phyloP scores from a whole-genome alignment of 1,139 yeast species.

The Debaryomyces nepalensis region DNA sequence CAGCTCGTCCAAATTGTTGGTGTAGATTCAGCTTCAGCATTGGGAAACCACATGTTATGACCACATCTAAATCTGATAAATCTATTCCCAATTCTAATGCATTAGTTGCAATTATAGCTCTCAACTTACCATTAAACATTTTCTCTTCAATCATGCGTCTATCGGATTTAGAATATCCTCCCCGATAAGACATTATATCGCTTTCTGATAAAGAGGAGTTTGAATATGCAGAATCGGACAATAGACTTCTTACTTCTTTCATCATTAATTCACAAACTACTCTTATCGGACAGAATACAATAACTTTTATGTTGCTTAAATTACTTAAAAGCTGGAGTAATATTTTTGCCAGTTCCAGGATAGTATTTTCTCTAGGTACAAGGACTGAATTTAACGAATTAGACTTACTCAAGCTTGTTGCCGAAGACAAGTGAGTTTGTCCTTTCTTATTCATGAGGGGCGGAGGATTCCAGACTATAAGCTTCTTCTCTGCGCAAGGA shows the following conservation, averaged over 20 bases:
- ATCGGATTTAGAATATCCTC: constrained; percentile 88
- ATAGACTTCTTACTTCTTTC: constrained; percentile 70
- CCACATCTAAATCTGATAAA: constrained; percentile 90
- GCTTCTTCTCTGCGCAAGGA: constrained; percentile 75
- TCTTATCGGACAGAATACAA: constrained; percentile 88
- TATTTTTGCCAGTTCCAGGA: constrained; percentile 75
- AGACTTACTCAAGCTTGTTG: constrained; percentile 14
- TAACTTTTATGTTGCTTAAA: constrained; percentile 62
- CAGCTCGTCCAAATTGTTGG: constrained; percentile 97
- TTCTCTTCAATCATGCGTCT: constrained; percentile 84
- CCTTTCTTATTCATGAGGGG: constrained; percentile 67
- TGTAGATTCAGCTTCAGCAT: constrained; percentile 82
- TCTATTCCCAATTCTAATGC: constrained; percentile 96
- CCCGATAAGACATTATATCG: constrained; percentile 89
- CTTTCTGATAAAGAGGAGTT: constrained; percentile 48
- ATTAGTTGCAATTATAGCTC: constrained; percentile 91
- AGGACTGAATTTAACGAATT: constrained; percentile 23
- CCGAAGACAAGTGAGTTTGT: constrained; percentile 28
- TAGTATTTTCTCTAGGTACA: constrained; percentile 65
- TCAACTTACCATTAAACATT: constrained; percentile 83
- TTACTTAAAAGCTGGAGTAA: constrained; percentile 64
- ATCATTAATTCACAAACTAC: constrained; percentile 84
- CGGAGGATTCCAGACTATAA: constrained; percentile 83
- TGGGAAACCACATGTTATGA: constrained; percentile 91
- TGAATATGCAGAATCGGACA: constrained; percentile 26